Percentiles rank a stretch among this genome's conserved stretches.
These are phyloP conservation scores for Flaveria sonorensis DNA, from an alignment of 129 eudicot species.

Conservation along the genomic window DNA sequence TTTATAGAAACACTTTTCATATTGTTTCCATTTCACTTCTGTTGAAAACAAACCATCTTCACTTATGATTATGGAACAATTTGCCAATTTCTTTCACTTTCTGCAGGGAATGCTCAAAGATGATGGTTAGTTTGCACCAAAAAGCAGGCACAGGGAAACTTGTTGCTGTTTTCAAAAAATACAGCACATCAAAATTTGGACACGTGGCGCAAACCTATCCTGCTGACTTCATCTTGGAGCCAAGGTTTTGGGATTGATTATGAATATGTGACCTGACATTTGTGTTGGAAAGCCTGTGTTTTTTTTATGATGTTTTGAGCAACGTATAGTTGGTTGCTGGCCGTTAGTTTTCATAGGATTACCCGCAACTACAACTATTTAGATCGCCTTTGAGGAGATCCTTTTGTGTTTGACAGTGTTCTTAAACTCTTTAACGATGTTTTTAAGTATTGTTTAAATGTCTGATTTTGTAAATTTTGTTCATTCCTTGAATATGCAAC, in stretches of 20 bases:
- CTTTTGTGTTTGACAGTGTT: slow-evolving; percentile 5
- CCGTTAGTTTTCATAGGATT: neutral
- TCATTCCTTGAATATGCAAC: neutral
- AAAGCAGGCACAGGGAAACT: slow-evolving; percentile 68
- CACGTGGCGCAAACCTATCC: slow-evolving; percentile 62
- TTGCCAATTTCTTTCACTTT: neutral
- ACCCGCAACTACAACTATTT: slow-evolving; percentile 3
- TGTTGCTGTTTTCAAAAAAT: slow-evolving; percentile 69
- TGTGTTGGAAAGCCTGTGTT: neutral
- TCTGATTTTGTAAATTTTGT: neutral
- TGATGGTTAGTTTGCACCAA: slow-evolving; percentile 67
- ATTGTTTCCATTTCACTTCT: neutral
- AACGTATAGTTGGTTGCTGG: slow-evolving; percentile 27
- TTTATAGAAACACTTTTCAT: no score
- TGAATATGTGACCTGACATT: neutral
- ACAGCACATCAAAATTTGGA: slow-evolving; percentile 70
- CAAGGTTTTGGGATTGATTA: slow-evolving; percentile 33
- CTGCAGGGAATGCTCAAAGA: slow-evolving; percentile 70
- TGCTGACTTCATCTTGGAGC: slow-evolving; percentile 60
- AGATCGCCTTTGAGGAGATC: neutral
- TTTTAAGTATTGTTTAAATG: slow-evolving; percentile 22
- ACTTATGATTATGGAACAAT: neutral
- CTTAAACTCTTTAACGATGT: neutral
- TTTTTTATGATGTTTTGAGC: slow-evolving; percentile 19
- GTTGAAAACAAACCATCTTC: no score